Evolutionary conservation across 1,284 basidiomycete genomes (phyloP).

Genomic region (Moesziomyces antarcticus): DNA sequence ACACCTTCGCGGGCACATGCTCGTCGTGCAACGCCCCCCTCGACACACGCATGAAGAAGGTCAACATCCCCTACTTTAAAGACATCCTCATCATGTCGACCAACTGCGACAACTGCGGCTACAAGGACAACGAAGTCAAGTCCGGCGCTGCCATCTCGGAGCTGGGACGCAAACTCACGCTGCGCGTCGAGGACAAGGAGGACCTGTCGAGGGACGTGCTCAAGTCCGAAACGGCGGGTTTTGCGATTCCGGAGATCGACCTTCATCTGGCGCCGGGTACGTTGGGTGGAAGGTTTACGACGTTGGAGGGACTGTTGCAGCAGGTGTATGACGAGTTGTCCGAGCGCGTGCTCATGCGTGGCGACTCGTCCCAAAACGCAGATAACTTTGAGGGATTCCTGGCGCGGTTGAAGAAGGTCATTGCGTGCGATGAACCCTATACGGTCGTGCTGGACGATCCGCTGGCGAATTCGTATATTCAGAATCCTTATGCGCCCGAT

Average conservation of each 20-base stretch:
- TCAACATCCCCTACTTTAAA: conserved; percentile 98
- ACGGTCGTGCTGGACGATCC: conserved; percentile 96
- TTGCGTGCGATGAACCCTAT: conserved; percentile 61
- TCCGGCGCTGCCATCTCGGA: conserved; percentile 87
- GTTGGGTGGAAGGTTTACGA: conserved; percentile 97
- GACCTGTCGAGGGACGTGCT: conserved; percentile 94
- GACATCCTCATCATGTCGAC: conserved; percentile 99
- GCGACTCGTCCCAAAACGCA: conserved; percentile 73
- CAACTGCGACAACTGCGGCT: conserved; percentile 93
- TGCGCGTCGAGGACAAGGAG: conserved; percentile 91
- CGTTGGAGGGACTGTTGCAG: conserved; percentile 91
- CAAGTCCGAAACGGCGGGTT: conserved; percentile 76
- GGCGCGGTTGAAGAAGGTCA: conserved; percentile 72
- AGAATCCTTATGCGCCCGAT: conserved; percentile 79
- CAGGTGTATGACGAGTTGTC: conserved; percentile 96
- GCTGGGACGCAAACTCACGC: conserved; percentile 84
- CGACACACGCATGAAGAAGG: conserved; percentile 93
- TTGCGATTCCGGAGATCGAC: conserved; percentile 94
- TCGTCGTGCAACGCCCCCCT: conserved; percentile 86
- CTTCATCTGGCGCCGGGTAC: conserved; percentile 91
- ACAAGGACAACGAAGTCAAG: conserved; percentile 98
- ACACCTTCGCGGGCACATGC: conserved; percentile 87
- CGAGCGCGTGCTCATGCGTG: conserved; percentile 83
- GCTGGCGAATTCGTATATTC: conserved; percentile 92
- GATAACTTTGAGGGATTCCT: conserved; percentile 74